Percentiles rank a stretch among this genome's conserved stretches.
These are phyloP conservation scores for Coemansia sp. DNA, from an alignment of 192 early-diverging fungal species.

Conservation along the genomic window DNA sequence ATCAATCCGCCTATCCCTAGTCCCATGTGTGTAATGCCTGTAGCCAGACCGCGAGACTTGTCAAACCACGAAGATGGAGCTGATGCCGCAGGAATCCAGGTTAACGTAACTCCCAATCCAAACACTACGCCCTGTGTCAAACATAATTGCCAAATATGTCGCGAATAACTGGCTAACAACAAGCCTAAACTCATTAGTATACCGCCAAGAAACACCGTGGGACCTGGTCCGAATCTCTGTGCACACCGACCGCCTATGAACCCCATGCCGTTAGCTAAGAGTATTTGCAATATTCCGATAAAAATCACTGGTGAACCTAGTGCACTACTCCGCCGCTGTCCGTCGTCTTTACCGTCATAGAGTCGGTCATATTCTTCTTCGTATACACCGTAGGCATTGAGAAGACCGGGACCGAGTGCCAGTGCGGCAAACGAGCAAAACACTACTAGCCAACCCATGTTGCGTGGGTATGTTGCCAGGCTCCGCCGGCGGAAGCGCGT, in stretches of 20 bases:
- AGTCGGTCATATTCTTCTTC: slow-evolving; percentile 53
- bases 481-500: slow-evolving; percentile 42
- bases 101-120: slow-evolving; percentile 61
- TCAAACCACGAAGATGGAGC: slow-evolving; percentile 69
- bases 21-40: slow-evolving; percentile 69
- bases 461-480: slow-evolving; percentile 30
- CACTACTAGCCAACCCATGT: slow-evolving; percentile 51
- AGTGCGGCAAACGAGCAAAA: slow-evolving; percentile 48
- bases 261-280: slow-evolving; percentile 48
- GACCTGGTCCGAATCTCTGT: slow-evolving; percentile 48
- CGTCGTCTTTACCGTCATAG: slow-evolving; percentile 47
- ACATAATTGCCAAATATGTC: slow-evolving; percentile 66
- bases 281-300: slow-evolving; percentile 47
- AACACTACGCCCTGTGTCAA: slow-evolving; percentile 69
- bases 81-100: slow-evolving; percentile 63
- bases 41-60: slow-evolving; percentile 62
- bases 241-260: slow-evolving; percentile 35
- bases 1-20: slow-evolving; percentile 67
- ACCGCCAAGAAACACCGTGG: slow-evolving; percentile 46
- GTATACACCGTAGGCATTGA: slow-evolving; percentile 54
- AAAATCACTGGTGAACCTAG: slow-evolving; percentile 52
- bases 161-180: slow-evolving; percentile 62
- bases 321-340: slow-evolving; percentile 6
- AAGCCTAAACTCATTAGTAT: slow-evolving; percentile 59
- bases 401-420: slow-evolving; percentile 42